Conservation (phyloP, 805 yeast genomes). For the Ogataea trehaloabstinens region DNA sequence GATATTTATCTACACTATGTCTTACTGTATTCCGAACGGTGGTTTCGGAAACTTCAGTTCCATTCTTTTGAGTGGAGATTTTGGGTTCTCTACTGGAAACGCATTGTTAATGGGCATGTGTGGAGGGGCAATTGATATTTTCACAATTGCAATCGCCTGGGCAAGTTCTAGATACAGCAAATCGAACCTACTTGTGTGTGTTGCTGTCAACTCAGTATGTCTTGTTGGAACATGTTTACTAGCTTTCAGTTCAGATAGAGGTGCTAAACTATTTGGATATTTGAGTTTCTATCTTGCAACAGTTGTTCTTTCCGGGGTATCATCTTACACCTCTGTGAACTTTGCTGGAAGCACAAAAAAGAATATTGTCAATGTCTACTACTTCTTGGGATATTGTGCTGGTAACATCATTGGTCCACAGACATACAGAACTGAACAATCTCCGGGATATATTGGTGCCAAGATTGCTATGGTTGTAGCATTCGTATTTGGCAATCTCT, state of each 20-base stretch:
- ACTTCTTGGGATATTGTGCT: constrained; percentile 59
- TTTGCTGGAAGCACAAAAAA: constrained; percentile 70
- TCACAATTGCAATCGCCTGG: constrained; percentile 25
- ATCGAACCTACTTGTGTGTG: constrained; percentile 31
- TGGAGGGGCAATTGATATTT: constrained; percentile 35
- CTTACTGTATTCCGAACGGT: constrained; percentile 53
- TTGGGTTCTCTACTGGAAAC: constrained; percentile 25
- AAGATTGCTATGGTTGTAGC: constrained; percentile 42
- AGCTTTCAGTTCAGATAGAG: constrained; percentile 22
- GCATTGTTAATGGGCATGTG: constrained; percentile 36
- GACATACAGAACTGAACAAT: constrained; percentile 54
- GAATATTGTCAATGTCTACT: constrained; percentile 51
- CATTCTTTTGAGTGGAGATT: constrained; percentile 39
- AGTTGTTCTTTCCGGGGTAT: constrained; percentile 23
- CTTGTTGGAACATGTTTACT: constrained; percentile 30
- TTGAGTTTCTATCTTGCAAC: constrained; percentile 16
- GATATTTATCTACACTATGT: constrained; percentile 35
- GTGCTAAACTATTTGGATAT: constrained; percentile 29
- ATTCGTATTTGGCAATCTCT: constrained; percentile 27
- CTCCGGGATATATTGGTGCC: constrained; percentile 54
- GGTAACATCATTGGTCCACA: constrained; percentile 73
- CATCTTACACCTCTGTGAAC: constrained; percentile 27
- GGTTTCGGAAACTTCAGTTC: constrained; percentile 48
- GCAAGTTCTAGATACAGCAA: constrained; percentile 22
- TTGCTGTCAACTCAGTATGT: constrained; percentile 20